phyloP scores from a whole-genome alignment of 2,329 filamentous ascomycete species.

The Penicillium sp. region DNA sequence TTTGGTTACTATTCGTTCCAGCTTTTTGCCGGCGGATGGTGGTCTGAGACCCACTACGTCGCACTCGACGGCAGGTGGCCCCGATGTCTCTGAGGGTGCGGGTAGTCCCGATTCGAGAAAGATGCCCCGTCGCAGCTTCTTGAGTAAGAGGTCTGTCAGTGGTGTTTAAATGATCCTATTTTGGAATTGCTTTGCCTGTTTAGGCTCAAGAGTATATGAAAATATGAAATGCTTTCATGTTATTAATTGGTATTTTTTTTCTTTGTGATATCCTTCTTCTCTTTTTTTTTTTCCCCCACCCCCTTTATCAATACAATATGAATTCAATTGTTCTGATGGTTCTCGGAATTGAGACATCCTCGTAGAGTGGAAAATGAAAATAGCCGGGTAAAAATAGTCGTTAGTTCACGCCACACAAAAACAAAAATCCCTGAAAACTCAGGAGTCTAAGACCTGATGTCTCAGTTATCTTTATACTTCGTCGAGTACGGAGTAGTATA shows the following conservation, averaged over 20 bases:
- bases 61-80: constrained; percentile 30
- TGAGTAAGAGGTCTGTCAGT: constrained; percentile 45
- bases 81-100: constrained; percentile 25
- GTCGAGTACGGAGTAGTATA: too few relatives aligned
- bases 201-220: constrained; percentile 7
- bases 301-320: not conserved
- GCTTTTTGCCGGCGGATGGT: constrained; percentile 59
- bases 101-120: constrained; percentile 45
- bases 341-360: not conserved
- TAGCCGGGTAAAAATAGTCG: not conserved
- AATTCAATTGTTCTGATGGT: not conserved
- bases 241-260: not conserved
- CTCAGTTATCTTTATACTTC: not conserved
- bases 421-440: not conserved
- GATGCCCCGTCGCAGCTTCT: constrained; percentile 45
- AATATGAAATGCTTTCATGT: constrained; percentile 3
- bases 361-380: not conserved
- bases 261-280: constrained; percentile 17
- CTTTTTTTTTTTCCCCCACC: not conserved
- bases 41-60: constrained; percentile 38
- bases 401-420: not conserved
- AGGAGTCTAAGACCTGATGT: not conserved
- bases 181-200: not conserved
- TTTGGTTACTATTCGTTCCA: constrained; percentile 69
- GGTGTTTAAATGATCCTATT: constrained; percentile 22